Evolutionary conservation across 2,329 filamentous ascomycete species (phyloP).

Genomic region (Venturia carpophila): DNA sequence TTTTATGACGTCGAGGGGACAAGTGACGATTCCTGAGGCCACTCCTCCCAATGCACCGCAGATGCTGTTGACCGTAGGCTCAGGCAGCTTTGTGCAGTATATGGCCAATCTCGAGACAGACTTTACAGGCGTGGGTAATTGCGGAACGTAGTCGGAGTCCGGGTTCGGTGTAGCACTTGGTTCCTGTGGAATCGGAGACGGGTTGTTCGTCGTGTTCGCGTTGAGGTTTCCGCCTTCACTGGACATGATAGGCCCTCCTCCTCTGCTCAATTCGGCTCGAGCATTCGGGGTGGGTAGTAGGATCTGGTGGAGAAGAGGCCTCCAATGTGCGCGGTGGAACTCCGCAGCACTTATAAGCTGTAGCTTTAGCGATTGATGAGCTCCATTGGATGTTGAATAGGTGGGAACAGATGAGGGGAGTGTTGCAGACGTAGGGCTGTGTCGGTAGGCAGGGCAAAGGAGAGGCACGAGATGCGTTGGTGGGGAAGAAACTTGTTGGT

Average conservation of each 20-base stretch:
- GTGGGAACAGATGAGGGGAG: background rate
- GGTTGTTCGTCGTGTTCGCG: constrained; percentile 25
- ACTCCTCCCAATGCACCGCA: constrained; percentile 85
- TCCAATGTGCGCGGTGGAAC: constrained; percentile 14
- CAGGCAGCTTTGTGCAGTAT: constrained; percentile 42
- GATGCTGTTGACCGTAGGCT: constrained; percentile 64
- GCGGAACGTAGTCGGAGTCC: constrained; percentile 3
- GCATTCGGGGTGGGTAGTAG: constrained; percentile 6
- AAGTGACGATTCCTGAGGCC: constrained; percentile 88
- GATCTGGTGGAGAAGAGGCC: constrained; percentile 13
- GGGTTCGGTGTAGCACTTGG: background rate
- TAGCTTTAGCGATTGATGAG: constrained; percentile 34
- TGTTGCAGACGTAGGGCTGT: background rate
- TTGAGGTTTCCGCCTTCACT: constrained; percentile 25
- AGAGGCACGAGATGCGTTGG: background rate
- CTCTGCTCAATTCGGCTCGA: constrained; percentile 3
- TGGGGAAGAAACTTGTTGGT: background rate
- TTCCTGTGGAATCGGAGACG: constrained; percentile 14
- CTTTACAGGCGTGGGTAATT: background rate
- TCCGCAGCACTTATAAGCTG: constrained; percentile 21
- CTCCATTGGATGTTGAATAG: constrained; percentile 31
- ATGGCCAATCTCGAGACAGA: constrained; percentile 32
- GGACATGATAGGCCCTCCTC: constrained; percentile 27
- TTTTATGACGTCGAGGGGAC: constrained; percentile 97
- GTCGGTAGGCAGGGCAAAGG: background rate